A percentile compares a stretch with the other conserved stretches of the same genome.
Evolutionary conservation across 2,329 filamentous ascomycete species (phyloP).

Genomic region (Penicillium sp.): DNA sequence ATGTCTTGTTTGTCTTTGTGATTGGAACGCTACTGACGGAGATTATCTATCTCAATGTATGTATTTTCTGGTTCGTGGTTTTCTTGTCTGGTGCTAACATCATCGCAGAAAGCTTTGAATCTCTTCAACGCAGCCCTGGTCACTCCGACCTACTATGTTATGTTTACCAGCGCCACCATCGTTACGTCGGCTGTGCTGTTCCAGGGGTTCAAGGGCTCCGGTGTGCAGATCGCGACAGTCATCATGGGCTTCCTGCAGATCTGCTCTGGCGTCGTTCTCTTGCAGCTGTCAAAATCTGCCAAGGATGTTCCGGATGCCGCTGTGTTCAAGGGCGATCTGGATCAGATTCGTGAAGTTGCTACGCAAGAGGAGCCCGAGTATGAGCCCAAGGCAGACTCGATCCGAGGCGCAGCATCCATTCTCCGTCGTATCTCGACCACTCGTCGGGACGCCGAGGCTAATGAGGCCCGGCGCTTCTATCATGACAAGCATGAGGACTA

Average conservation of each 20-base stretch:
- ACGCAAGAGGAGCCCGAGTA: slow-evolving; percentile 94
- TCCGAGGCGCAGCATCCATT: slow-evolving; percentile 84
- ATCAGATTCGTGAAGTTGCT: slow-evolving; percentile 91
- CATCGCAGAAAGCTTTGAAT: slow-evolving; percentile 86
- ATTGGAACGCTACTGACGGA: slow-evolving; percentile 83
- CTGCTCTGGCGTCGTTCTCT: slow-evolving; percentile 81
- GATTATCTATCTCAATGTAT: slow-evolving; percentile 91
- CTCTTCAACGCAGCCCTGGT: slow-evolving; percentile 95
- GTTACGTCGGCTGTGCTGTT: slow-evolving; percentile 90
- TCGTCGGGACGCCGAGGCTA: slow-evolving; percentile 70
- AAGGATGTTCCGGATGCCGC: slow-evolving; percentile 94
- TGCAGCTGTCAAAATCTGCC: slow-evolving; percentile 96
- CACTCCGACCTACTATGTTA: slow-evolving; percentile 97
- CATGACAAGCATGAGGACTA: slow-evolving; percentile 69
- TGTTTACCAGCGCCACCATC: slow-evolving; percentile 94
- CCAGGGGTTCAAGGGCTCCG: slow-evolving; percentile 84
- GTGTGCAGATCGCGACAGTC: slow-evolving; percentile 75
- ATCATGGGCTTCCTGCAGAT: slow-evolving; percentile 92
- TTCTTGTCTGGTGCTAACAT: slow-evolving; percentile 5
- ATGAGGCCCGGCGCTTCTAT: slow-evolving; percentile 72
- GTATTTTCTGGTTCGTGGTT: slow-evolving; percentile 30
- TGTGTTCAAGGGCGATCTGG: slow-evolving; percentile 85
- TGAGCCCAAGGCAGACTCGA: slow-evolving; percentile 93
- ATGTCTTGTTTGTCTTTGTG: slow-evolving; percentile 86
- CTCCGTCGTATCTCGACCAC: slow-evolving; percentile 73